Evolutionary conservation across 108 stramenopile species (phyloP).

Genomic region (Fistulifera pelliculosa): DNA sequence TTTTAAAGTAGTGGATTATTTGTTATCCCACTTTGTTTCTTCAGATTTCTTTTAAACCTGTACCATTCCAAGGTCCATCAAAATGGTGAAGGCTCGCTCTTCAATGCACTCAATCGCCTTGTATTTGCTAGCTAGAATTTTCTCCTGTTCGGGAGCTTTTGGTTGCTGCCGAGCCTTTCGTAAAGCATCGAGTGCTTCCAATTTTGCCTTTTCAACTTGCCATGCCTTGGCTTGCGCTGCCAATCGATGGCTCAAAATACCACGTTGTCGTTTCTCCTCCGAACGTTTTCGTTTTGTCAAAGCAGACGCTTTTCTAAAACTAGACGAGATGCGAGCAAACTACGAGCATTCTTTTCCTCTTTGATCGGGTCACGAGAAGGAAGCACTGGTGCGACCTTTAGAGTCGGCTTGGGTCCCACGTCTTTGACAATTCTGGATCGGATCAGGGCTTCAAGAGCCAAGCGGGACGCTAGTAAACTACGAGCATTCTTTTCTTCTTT

Average conservation of each 20-base stretch:
- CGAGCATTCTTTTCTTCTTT: too few species aligned
- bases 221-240: neutral
- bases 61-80: conserved; percentile 30
- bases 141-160: conserved; percentile 35
- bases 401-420: too few species aligned
- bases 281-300: neutral
- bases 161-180: conserved; percentile 18
- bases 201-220: conserved; percentile 2
- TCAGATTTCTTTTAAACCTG: neutral
- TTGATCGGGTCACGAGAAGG: too few species aligned
- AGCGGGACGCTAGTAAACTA: too few species aligned
- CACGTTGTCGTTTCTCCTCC: neutral
- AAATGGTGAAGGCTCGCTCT: conserved; percentile 38
- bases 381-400: too few species aligned
- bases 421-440: too few species aligned
- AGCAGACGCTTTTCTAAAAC: neutral
- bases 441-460: too few species aligned
- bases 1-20: neutral
- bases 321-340: too few species aligned
- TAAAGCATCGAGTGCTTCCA: neutral
- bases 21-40: neutral
- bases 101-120: conserved; percentile 30
- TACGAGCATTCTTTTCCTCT: too few species aligned
- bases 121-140: conserved; percentile 36
- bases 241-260: conserved; percentile 3